Conservation (phyloP, 2,329 filamentous ascomycete genomes). For the Gaeumannomyces tritici region DNA sequence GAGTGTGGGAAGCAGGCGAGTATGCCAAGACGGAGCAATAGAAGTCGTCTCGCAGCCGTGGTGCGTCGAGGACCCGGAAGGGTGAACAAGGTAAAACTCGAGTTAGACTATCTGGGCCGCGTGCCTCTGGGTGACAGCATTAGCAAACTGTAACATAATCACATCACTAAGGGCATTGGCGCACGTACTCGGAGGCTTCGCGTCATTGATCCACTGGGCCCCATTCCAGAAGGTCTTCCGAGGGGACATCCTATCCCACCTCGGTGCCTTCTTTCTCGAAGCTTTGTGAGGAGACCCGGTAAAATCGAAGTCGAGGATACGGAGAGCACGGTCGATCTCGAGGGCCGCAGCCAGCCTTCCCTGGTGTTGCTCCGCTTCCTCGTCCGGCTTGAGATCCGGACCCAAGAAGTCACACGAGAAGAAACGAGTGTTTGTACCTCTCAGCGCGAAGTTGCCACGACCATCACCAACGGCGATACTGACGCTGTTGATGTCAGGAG, state of each 20-base stretch:
- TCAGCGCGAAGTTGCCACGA: conserved; percentile 53
- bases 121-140: conserved; percentile 4
- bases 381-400: conserved; percentile 32
- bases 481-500: conserved; percentile 27
- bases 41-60: conserved; percentile 84
- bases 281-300: neutral
- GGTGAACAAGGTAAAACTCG: conserved; percentile 58
- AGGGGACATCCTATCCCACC: neutral
- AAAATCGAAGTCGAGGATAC: conserved; percentile 49
- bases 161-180: too few relatives aligned
- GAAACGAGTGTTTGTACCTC: conserved; percentile 63
- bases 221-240: conserved; percentile 32
- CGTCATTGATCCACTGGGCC: conserved; percentile 25
- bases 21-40: conserved; percentile 91
- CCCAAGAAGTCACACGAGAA: conserved; percentile 41
- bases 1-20: conserved; percentile 59
- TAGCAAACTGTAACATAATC: neutral
- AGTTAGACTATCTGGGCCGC: conserved; percentile 12
- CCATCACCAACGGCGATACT: conserved; percentile 50
- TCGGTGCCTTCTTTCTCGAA: neutral
- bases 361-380: conserved; percentile 61
- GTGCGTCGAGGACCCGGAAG: conserved; percentile 84
- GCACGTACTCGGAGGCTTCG: neutral
- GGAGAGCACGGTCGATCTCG: conserved; percentile 61
- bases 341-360: conserved; percentile 70